phyloP scores from a whole-genome alignment of 2,329 filamentous ascomycete species.

The Cytospora piceicola region DNA sequence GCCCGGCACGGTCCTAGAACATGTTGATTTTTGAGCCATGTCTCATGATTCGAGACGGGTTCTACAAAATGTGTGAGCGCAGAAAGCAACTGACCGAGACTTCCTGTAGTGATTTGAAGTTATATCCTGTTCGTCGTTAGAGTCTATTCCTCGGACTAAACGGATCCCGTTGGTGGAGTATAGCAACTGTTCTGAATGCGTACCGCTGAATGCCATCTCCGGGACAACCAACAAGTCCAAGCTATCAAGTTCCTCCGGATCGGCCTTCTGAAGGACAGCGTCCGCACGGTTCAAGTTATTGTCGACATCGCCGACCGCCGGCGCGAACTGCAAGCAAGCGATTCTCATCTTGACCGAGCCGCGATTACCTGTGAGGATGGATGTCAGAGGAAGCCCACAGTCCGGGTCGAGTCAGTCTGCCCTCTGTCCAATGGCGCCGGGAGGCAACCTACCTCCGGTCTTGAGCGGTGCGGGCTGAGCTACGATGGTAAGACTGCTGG shows the following conservation, averaged over 20 bases:
- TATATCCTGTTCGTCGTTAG: slow-evolving; percentile 62
- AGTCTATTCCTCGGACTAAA: background rate
- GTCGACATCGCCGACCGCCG: slow-evolving; percentile 69
- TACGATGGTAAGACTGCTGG: background rate
- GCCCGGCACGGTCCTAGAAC: background rate
- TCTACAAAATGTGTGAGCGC: background rate
- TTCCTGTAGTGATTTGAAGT: slow-evolving; percentile 70
- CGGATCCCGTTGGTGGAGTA: background rate
- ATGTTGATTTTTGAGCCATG: background rate
- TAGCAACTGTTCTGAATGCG: slow-evolving; percentile 30
- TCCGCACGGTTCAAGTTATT: slow-evolving; percentile 74
- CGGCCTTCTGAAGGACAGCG: slow-evolving; percentile 58
- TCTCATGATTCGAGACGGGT: background rate
- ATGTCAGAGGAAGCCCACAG: background rate
- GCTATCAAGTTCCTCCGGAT: slow-evolving; percentile 60
- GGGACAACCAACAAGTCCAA: slow-evolving; percentile 75
- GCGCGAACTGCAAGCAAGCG: slow-evolving; percentile 72
- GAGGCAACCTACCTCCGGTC: background rate
- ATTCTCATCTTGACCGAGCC: slow-evolving; percentile 59
- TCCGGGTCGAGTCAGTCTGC: background rate
- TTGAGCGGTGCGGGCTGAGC: background rate
- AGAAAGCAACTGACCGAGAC: slow-evolving; percentile 48
- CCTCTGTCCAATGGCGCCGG: background rate
- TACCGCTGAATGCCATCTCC: slow-evolving; percentile 76
- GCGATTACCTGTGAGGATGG: background rate